Conservation (phyloP, 805 yeast species). For the Yamadazyma scolyti region DNA sequence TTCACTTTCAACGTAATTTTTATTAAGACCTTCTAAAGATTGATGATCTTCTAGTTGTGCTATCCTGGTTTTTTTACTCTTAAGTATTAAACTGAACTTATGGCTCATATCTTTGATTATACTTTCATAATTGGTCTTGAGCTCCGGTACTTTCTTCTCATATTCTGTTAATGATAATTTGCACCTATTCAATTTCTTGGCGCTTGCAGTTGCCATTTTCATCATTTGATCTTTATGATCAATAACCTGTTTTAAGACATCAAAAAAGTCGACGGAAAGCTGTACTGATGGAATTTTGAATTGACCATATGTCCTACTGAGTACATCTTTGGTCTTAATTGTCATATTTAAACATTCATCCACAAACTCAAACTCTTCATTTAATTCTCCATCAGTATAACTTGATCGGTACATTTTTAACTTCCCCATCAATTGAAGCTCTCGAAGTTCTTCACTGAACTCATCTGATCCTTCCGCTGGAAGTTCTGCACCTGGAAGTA, state of each 20-base stretch:
- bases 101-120: slow-evolving; percentile 2
- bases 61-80: slow-evolving; percentile 9
- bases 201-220: slow-evolving; percentile 22
- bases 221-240: too few relatives aligned
- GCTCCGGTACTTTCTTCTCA: not conserved
- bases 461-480: not conserved
- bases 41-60: slow-evolving; percentile 3
- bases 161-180: too few relatives aligned
- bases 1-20: too few relatives aligned
- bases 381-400: slow-evolving; percentile 18
- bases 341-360: slow-evolving; percentile 15
- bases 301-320: slow-evolving; percentile 25
- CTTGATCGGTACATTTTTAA: slow-evolving; percentile 21
- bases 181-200: slow-evolving; percentile 29
- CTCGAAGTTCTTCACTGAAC: not conserved
- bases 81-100: slow-evolving; percentile 4
- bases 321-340: slow-evolving; percentile 18
- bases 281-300: too few relatives aligned
- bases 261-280: too few relatives aligned
- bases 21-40: slow-evolving; percentile 1
- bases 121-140: slow-evolving; percentile 1
- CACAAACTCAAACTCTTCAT: slow-evolving; percentile 19
- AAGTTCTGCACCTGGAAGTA: slow-evolving; percentile 21
- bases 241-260: too few relatives aligned
- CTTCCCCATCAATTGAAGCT: slow-evolving; percentile 8